Evolutionary conservation across 768 basidiomycete species (phyloP), one percentile per base, ranked within the genome.

Genomic region (Solioccasus polychromus): DNA sequence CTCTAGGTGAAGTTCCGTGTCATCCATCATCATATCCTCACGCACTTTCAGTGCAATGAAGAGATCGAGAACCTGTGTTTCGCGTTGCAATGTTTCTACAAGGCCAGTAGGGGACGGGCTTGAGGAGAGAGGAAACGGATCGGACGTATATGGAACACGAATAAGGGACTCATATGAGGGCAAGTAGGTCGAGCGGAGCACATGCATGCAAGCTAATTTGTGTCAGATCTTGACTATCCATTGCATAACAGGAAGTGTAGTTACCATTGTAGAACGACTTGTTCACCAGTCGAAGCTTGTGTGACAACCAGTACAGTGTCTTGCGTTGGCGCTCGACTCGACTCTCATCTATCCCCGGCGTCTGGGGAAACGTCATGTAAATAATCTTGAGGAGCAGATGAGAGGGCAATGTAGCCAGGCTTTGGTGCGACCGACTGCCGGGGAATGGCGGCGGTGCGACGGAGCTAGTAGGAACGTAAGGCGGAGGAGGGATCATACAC

Each of bases 41-140:
- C 78, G 80, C 42, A 87, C 83, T 65, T 86, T 87, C 57, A 92
- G 76, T 3, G 81, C 79, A 38, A 92, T 85, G 72, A 87, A 91
- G 47, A 75, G 74, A 69, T 92, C 90, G 18, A 92, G 76, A 15
- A 85, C 75, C 44, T 68, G 64, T 0, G 88, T 88, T 60, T 92
- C 89, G 50, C 88, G 80, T 57, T 90, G 88, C 26, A 76, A 38
- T 24, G 76, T 71, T 18, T 71, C 67, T 5, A 79, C 55, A 0
- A 68, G 53, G n/a, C 50, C 53, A 20, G 49, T 31, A 10, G 50
- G 23, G 35, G 60, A 54, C 26, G 55, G 30, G 10, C 60, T 64
- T 48, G 51, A 55, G 17, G 68, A 64, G 42, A 73, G 64, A 0
- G 87, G 88, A 67, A 90, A 92, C 0, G 89, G 88, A 53, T 92